Evolutionary conservation across 2,329 filamentous ascomycete genomes (phyloP).

Genomic region (Penicillium aurantiogriseum): DNA sequence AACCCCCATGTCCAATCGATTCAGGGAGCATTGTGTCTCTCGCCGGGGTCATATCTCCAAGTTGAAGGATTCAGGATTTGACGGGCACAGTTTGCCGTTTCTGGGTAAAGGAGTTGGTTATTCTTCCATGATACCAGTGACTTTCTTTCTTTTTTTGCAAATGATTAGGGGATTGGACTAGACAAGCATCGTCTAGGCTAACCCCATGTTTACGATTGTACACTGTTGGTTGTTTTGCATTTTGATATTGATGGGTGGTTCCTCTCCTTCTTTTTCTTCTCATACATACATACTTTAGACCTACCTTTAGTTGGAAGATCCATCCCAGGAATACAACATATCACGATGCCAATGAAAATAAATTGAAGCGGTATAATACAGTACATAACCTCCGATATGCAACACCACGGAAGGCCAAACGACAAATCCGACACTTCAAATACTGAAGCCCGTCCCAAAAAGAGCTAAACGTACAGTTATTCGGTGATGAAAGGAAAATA

Average conservation of each 20-base stretch:
- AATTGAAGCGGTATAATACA: constrained; percentile 24
- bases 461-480: background rate
- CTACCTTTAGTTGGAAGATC: background rate
- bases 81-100: constrained; percentile 16
- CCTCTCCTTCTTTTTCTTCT: constrained; percentile 4
- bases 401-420: constrained; percentile 9
- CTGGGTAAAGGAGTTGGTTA: constrained; percentile 27
- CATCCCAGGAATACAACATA: background rate
- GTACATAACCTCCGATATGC: constrained; percentile 24
- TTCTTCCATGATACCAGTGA: constrained; percentile 28
- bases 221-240: constrained; percentile 8
- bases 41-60: constrained; percentile 3
- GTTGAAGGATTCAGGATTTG: constrained; percentile 13
- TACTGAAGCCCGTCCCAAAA: background rate
- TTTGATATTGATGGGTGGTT: constrained; percentile 1
- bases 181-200: constrained; percentile 6
- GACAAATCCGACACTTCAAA: background rate
- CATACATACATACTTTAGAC: constrained; percentile 21
- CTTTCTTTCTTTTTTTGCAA: constrained; percentile 22
- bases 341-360: constrained; percentile 5
- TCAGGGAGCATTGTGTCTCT: constrained; percentile 7
- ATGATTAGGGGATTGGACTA: constrained; percentile 13
- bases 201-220: constrained; percentile 13
- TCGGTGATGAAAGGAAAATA: background rate
- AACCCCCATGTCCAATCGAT: constrained; percentile 2